Evolutionary conservation across 2,329 filamentous ascomycete genomes (phyloP).

Genomic region (Verticillium klebahnii): DNA sequence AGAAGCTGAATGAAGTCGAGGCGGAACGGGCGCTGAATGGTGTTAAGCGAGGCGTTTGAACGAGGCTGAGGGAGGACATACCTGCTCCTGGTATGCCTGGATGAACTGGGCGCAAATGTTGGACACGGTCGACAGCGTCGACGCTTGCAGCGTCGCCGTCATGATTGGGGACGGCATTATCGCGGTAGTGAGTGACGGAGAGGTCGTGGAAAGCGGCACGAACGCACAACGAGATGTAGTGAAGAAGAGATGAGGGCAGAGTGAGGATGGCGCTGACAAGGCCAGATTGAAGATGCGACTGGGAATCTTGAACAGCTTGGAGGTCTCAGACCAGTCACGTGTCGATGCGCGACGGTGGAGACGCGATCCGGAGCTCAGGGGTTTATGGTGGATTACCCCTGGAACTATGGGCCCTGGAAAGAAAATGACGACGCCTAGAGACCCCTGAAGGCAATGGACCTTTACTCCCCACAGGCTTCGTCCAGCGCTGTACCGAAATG

Average conservation of each 20-base stretch:
- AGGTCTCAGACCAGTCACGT: neutral
- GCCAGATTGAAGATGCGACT: neutral
- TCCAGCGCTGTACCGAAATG: no score
- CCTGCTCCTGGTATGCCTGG: slow-evolving; percentile 40
- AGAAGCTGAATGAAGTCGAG: slow-evolving; percentile 44
- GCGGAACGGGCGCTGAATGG: slow-evolving; percentile 27
- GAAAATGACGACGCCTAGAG: neutral
- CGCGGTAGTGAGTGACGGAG: neutral
- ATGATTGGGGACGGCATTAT: slow-evolving; percentile 45
- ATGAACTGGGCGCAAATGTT: slow-evolving; percentile 53
- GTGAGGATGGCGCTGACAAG: neutral
- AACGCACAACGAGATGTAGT: neutral
- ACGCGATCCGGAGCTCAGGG: neutral
- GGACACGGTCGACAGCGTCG: slow-evolving; percentile 44
- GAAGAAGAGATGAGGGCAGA: neutral
- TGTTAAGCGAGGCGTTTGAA: neutral
- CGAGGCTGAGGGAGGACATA: slow-evolving; percentile 15
- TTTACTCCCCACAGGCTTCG: no score
- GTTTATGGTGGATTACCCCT: neutral
- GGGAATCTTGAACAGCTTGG: neutral
- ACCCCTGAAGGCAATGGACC: neutral
- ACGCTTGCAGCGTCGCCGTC: slow-evolving; percentile 48
- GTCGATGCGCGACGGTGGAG: neutral
- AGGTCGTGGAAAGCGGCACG: neutral
- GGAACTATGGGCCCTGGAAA: neutral